Evolutionary conservation across 2,329 filamentous ascomycete species (phyloP).

Genomic region (Clonostachys sp.): DNA sequence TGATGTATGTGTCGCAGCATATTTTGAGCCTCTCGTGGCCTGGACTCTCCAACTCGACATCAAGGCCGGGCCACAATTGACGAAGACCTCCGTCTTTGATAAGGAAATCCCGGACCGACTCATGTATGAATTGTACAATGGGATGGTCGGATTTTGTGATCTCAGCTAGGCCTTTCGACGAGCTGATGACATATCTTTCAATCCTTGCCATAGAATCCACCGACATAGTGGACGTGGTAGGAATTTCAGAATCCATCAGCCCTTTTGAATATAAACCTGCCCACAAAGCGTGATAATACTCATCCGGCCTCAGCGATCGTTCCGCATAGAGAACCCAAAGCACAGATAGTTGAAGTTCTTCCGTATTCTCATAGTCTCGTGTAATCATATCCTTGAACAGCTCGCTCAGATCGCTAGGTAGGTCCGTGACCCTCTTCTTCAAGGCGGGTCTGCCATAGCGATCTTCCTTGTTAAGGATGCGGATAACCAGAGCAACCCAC

Average conservation of each 20-base stretch:
- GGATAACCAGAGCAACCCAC: conserved; percentile 19
- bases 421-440: conserved; percentile 17
- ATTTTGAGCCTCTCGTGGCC: conserved; percentile 37
- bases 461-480: conserved; percentile 25
- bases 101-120: conserved; percentile 43
- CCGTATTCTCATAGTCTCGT: conserved; percentile 35
- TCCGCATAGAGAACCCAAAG: conserved; percentile 47
- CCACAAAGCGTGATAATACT: conserved; percentile 30
- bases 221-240: conserved; percentile 6
- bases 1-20: conserved; percentile 35
- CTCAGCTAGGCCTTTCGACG: conserved; percentile 47
- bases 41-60: conserved; percentile 13
- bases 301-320: conserved; percentile 29
- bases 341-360: conserved; percentile 37
- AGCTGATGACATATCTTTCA: conserved; percentile 25
- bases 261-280: not conserved
- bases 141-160: conserved; percentile 19
- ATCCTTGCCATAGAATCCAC: conserved; percentile 9
- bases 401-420: conserved; percentile 32
- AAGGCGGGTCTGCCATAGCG: conserved; percentile 15
- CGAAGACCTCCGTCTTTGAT: conserved; percentile 24
- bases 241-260: conserved; percentile 1
- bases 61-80: conserved; percentile 22
- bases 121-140: conserved; percentile 48
- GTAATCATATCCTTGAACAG: conserved; percentile 48